These are phyloP conservation scores for Linum lewisii DNA, from an alignment of 345 rosid genomes.

Conservation along the genomic window DNA sequence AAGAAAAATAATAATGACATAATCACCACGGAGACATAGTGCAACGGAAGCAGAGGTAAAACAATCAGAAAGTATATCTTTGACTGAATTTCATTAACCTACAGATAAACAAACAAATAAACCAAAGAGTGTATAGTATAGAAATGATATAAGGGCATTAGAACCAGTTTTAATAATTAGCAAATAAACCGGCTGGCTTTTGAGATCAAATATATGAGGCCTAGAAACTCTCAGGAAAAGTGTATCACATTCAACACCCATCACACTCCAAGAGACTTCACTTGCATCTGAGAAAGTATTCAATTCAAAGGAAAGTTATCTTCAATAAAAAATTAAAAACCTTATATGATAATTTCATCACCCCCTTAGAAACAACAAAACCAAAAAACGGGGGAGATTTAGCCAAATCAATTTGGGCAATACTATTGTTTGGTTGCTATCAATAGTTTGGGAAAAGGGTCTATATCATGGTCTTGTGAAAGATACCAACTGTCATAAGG, in stretches of 20 bases:
- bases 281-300: no score
- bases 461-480: not conserved
- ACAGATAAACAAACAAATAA: no score
- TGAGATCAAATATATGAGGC: not conserved
- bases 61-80: not conserved
- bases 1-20: constrained; percentile 6
- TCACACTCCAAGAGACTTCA: not conserved
- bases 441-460: not conserved
- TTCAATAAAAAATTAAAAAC: no score
- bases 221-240: not conserved
- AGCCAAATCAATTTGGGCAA: no score
- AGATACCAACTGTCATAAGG: not conserved
- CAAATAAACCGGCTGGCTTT: not conserved
- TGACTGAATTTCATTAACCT: not conserved
- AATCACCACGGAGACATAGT: constrained; percentile 1
- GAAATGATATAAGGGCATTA: not conserved
- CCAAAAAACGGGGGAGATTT: no score
- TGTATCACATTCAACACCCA: not conserved
- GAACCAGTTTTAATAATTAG: not conserved
- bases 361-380: no score
- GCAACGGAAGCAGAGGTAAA: not conserved
- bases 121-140: not conserved
- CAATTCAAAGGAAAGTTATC: no score
- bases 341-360: no score
- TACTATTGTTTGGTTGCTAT: no score